These are phyloP conservation scores for Novakomyces olei DNA, from an alignment of 805 yeast genomes.

Conservation along the genomic window DNA sequence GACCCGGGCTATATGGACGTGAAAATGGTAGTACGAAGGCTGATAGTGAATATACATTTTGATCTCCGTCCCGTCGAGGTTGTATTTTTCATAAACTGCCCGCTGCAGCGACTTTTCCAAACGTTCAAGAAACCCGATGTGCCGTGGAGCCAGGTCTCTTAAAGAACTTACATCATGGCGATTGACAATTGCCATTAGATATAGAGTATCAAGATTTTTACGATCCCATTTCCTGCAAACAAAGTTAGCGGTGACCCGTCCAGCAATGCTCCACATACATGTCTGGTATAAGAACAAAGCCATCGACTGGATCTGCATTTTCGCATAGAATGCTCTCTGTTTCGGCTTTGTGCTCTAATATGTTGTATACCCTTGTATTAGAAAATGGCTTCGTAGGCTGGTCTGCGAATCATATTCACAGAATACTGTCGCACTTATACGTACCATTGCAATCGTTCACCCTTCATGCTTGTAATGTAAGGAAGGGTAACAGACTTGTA, in stretches of 20 bases:
- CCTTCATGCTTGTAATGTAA: conserved; percentile 52
- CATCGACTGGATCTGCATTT: conserved; percentile 29
- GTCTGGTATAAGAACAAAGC: conserved; percentile 70
- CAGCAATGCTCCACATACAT: conserved; percentile 23
- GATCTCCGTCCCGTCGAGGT: conserved; percentile 32
- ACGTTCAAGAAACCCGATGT: conserved; percentile 33
- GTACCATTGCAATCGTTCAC: conserved; percentile 71
- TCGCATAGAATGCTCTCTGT: conserved; percentile 55
- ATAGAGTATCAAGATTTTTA: conserved; percentile 40
- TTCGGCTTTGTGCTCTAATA: conserved; percentile 61
- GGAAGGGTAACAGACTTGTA: conserved; percentile 45
- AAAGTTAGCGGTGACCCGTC: not conserved
- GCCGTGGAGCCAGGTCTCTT: conserved; percentile 45
- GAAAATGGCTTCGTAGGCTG: conserved; percentile 4
- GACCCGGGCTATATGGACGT: conserved; percentile 67
- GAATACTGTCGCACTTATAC: not conserved
- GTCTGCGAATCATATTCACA: no score
- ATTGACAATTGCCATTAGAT: conserved; percentile 54
- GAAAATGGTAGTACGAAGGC: conserved; percentile 91
- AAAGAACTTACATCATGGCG: conserved; percentile 47
- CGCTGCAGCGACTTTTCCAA: conserved; percentile 25
- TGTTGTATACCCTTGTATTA: conserved; percentile 73
- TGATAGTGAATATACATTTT: conserved; percentile 73
- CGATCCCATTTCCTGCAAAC: conserved; percentile 61
- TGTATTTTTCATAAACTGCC: conserved; percentile 22